phyloP scores from a whole-genome alignment of 495 filamentous ascomycete species.

The Eremomyces bilateralis region DNA sequence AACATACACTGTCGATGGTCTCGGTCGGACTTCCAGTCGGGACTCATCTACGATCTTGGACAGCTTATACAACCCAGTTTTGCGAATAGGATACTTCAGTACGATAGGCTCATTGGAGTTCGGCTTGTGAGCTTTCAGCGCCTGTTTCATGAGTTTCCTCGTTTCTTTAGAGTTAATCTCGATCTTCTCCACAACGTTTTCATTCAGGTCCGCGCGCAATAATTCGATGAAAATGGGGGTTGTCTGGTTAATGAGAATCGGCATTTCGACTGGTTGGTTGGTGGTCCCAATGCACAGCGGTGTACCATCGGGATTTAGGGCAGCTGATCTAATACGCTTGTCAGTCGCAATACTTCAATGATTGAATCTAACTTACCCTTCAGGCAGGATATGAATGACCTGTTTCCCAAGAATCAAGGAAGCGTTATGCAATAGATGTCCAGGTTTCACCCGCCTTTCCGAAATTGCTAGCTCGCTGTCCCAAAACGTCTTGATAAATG shows the following conservation, averaged over 20 bases:
- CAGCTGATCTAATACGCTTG: slow-evolving; percentile 44
- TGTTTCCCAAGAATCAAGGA: slow-evolving; percentile 88
- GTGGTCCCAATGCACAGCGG: slow-evolving; percentile 58
- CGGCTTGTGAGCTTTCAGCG: slow-evolving; percentile 26
- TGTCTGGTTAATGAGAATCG: slow-evolving; percentile 83
- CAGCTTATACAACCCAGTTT: slow-evolving; percentile 69
- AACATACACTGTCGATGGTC: slow-evolving; percentile 52
- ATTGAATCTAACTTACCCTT: slow-evolving; percentile 41
- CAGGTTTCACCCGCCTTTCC: slow-evolving; percentile 70
- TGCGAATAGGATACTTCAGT: slow-evolving; percentile 46
- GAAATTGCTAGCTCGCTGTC: slow-evolving; percentile 80
- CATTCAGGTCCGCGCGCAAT: slow-evolving; percentile 61
- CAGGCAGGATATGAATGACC: slow-evolving; percentile 88
- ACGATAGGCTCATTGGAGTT: slow-evolving; percentile 29
- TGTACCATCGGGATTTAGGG: slow-evolving; percentile 55
- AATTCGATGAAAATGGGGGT: slow-evolving; percentile 70
- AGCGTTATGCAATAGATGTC: slow-evolving; percentile 65
- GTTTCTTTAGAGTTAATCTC: slow-evolving; percentile 49
- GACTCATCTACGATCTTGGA: slow-evolving; percentile 74
- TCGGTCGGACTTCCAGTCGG: slow-evolving; percentile 70
- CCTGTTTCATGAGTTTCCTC: slow-evolving; percentile 39
- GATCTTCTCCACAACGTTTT: slow-evolving; percentile 54
- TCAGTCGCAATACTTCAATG: not conserved
- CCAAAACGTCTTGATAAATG: slow-evolving; percentile 52
- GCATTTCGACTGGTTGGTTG: slow-evolving; percentile 39